Evolutionary conservation across 352 stramenopile genomes (phyloP), one percentile per base, ranked within the genome.

Genomic region (Paralagenidium karlingii): DNA sequence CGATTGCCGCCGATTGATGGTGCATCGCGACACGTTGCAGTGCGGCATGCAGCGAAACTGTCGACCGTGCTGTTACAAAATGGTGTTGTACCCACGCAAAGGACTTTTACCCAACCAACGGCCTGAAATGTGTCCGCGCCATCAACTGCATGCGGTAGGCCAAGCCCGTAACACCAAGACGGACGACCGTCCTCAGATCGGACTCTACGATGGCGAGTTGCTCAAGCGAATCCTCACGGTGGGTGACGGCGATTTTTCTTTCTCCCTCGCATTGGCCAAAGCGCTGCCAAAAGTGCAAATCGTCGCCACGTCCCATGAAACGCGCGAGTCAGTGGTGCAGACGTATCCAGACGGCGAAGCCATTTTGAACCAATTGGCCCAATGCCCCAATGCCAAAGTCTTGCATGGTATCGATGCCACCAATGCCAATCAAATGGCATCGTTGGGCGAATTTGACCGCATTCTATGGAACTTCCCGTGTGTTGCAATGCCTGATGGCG

Each of bases 381-480:
- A 5, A 68, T 82, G 53, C 10, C 37, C 2, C 51, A 90, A n/a
- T 76, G 77, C 26, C 60, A 54, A 9, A 47, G 29, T 15, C 67
- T 97, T 29, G 50, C 49, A 8, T 94, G 71, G 78, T 31, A 69
- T 98, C 1, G 94, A 98, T 51, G 94, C 87, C 6, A 97, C 88
- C 1, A 51, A 79, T 34, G 45, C 57, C 0, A 43, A 70, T 34
- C 89, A 94, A 34, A 68, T 97, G 45, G 45, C 62, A n/a, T 31
- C 29, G n/a, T 40, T 79, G 7, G 62, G 61, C 2, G 50, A 46
- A 20, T 98, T 96, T 55, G 78, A 97, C 55, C 67, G 83, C 47
- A 81, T 98, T 32, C 67, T 96, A 24, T 98, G 91, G 88, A 98
- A 98, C 59, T 98, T 98, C 51, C 90, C 92, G 18, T 97, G 93